These are phyloP conservation scores for Alternaria solani DNA, from an alignment of 2,329 filamentous ascomycete species.

Conservation along the genomic window DNA sequence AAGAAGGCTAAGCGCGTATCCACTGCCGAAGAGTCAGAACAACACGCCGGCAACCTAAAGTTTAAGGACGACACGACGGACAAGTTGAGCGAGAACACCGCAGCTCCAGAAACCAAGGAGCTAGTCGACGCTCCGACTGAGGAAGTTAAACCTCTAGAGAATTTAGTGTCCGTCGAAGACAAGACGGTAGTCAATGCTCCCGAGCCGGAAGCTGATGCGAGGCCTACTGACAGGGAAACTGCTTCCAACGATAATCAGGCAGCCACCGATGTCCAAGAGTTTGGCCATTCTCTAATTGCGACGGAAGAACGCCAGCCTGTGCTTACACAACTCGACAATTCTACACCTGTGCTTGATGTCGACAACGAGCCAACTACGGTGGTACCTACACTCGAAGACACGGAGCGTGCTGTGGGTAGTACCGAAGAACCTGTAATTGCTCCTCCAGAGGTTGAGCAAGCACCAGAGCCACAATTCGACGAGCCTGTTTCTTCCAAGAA, in stretches of 20 bases:
- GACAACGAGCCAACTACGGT: background rate
- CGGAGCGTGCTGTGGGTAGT: background rate
- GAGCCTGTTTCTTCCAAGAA: slow-evolving; percentile 20
- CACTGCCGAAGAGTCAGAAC: slow-evolving; percentile 20
- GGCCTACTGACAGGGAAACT: background rate
- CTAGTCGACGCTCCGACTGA: background rate
- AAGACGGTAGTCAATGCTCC: background rate
- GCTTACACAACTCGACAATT: background rate
- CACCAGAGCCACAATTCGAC: background rate
- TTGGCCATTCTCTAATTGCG: background rate
- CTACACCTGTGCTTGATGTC: background rate
- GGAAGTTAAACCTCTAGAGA: background rate
- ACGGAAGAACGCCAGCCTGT: background rate
- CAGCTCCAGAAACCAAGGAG: background rate
- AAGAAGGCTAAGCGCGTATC: slow-evolving; percentile 35
- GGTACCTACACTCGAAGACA: background rate
- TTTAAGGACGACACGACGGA: background rate
- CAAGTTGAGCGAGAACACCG: background rate
- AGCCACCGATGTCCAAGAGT: background rate
- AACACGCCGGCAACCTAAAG: slow-evolving; percentile 10
- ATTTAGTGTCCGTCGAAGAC: background rate
- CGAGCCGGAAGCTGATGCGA: background rate
- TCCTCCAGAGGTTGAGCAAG: background rate
- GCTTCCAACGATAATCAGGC: background rate
- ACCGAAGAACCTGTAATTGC: background rate